These are phyloP conservation scores for Nigrospora sphaerica DNA, from an alignment of 2,329 filamentous ascomycete species.

Conservation along the genomic window DNA sequence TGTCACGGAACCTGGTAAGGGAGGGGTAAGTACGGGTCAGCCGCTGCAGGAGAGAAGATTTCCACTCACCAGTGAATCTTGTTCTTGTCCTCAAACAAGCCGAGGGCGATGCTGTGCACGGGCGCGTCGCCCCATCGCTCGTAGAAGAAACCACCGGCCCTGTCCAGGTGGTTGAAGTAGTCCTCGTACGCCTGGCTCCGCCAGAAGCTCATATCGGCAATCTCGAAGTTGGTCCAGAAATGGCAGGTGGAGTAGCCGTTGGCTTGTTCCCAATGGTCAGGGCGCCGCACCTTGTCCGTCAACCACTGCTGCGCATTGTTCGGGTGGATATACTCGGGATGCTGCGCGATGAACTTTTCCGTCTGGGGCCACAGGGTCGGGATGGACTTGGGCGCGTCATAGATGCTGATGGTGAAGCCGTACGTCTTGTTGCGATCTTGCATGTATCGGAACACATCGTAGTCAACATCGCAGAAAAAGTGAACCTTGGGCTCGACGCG, in stretches of 20 bases:
- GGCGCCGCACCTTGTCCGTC: constrained; percentile 67
- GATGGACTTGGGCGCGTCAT: constrained; percentile 83
- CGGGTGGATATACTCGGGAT: constrained; percentile 71
- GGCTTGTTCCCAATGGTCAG: constrained; percentile 71
- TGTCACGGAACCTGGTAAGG: constrained; percentile 89
- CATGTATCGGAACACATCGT: constrained; percentile 98
- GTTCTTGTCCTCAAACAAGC: constrained; percentile 82
- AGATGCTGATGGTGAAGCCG: constrained; percentile 96
- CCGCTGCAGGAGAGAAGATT: background rate
- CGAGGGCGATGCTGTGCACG: constrained; percentile 89
- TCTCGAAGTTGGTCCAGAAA: constrained; percentile 99
- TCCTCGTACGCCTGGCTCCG: constrained; percentile 83
- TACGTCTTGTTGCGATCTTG: constrained; percentile 98
- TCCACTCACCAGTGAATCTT: constrained; percentile 81
- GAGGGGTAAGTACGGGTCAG: background rate
- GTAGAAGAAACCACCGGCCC: constrained; percentile 95
- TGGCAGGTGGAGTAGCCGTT: constrained; percentile 97
- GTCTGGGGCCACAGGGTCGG: constrained; percentile 94
- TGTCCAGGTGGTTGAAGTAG: constrained; percentile 92
- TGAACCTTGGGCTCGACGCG: constrained; percentile 97
- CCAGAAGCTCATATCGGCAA: constrained; percentile 91
- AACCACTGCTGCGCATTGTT: constrained; percentile 89
- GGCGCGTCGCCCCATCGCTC: constrained; percentile 98
- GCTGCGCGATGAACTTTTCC: constrained; percentile 76
- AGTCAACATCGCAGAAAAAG: constrained; percentile 98